Evolutionary conservation across 352 stramenopile species (phyloP), one percentile per base, ranked within the genome.

Genomic region (Globisporangium camurandrum): DNA sequence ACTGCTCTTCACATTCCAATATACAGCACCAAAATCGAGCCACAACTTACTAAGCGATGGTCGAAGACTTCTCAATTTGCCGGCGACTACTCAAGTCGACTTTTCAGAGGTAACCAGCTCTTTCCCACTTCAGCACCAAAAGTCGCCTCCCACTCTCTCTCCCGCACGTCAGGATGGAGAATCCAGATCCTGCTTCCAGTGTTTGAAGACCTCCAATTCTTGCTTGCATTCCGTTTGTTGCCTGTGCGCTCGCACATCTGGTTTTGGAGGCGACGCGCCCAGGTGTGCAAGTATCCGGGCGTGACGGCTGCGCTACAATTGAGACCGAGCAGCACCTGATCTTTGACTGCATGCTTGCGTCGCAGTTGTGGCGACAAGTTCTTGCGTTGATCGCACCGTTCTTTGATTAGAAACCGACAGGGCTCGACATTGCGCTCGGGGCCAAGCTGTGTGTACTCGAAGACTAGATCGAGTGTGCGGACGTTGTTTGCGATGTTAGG

Each of bases 281-380:
- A 12, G n/a, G 28, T 11, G 53, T 58, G 31, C 26, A 19, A 17
- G 14, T 28, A 11, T 57, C 41, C 24, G 46, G 20, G 7, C 51
- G 46, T 16, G 51, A 51, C 33, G 42, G 46, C 8, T 57, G 51
- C 23, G 20, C 43, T 5, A 42, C 37, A 3, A 44, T 49, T n/a
- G 51, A 57, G 46, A 54, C 42, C 16, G 43, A 57, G 23, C 39
- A 42, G 38, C 51, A 57, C 39, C 26, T 57, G 41, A 45, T 57
- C 46, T 57, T 39, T 42, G 51, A 57, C 12, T 57, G 51, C 16
- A 52, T 20, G 23, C 36, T 50, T 16, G 46, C 39, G 26, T 33
- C 37, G 20, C 8, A 27, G 14, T 19, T 57, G 6, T 53, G 51
- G 51, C 4, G 33, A 17, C 33, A 53, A 7, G 34, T 53, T 8